phyloP scores from a whole-genome alignment of 345 rosid species.

The Euclidium syriacum region DNA sequence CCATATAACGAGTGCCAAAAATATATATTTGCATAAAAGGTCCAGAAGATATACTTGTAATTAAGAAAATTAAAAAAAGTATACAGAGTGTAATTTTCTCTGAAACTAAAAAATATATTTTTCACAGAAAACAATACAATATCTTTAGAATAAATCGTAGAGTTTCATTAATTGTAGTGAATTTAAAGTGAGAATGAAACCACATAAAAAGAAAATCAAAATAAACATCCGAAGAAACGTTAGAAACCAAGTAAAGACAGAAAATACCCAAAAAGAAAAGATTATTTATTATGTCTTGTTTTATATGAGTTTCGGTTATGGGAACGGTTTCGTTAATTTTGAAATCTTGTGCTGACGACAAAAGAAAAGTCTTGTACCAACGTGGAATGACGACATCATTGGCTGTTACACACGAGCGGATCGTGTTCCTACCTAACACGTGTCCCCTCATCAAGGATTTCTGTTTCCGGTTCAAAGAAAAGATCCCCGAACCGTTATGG shows the following conservation, averaged over 20 bases:
- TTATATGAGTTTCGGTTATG: slow-evolving; percentile 33
- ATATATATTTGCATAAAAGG: too few species aligned
- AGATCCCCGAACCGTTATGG: slow-evolving; percentile 26
- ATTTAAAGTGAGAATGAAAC: not conserved
- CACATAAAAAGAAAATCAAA: not conserved
- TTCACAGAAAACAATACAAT: too few species aligned
- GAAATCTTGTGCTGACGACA: slow-evolving; percentile 21
- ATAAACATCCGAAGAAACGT: slow-evolving; percentile 9
- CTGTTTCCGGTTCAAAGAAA: slow-evolving; percentile 21
- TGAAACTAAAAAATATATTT: not conserved
- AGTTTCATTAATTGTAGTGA: not conserved
- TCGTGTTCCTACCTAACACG: slow-evolving; percentile 29
- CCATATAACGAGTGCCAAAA: too few species aligned
- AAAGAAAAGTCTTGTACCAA: slow-evolving; percentile 4
- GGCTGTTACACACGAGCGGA: slow-evolving; percentile 27
- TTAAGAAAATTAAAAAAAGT: too few species aligned
- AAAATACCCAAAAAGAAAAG: not conserved
- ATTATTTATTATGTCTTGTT: slow-evolving; percentile 15
- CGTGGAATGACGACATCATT: slow-evolving; percentile 29
- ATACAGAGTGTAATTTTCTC: too few species aligned
- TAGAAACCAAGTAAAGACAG: slow-evolving; percentile 16
- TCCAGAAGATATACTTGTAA: too few species aligned
- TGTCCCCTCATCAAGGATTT: slow-evolving; percentile 19
- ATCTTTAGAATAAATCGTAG: not conserved
- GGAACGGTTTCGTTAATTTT: slow-evolving; percentile 34